Base-by-base conservation (phyloP, 352 stramenopile species). In the Phytophthora vignae region DNA sequence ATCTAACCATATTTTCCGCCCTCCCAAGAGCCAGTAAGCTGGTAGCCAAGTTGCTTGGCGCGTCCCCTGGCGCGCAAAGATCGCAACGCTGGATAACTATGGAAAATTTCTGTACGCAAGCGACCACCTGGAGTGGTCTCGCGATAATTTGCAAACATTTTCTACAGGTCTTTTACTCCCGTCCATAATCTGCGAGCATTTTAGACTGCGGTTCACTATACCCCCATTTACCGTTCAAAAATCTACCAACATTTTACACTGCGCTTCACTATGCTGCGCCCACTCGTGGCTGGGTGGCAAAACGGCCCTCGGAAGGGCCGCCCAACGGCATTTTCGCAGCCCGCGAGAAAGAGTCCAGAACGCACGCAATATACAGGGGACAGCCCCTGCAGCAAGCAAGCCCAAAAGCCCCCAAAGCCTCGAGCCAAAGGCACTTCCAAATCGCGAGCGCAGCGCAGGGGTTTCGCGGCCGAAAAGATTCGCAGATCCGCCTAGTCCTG, bases 381-480 rank as follows among this genome's bases (percentile, higher is more conserved):
- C 60, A 65, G 46, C 31, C 61, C 22, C 38, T 17, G 11, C 19
- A 25, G 14, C 29, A 49, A 38, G 52, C 50, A 53, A 53, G 15
- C 14, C 7, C 15, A 8, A 17, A 8, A 36, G 12, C 27, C 22
- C 22, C 22, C 22, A 27, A 27, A 27, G 22, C 4, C 14, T 25
- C 21, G 40, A 66, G 59, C 9, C 36, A 44, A 44, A 44, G 36
- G 15, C 55, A 64, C 22, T 72, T 63, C 48, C 19, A 22, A 57
- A 58, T 65, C 59, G 60, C 38, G 38, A 44, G 15, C 15, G 27
- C 54, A 17, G 27, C 27, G 22, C 55, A 65, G 56, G 54, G 38
- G 71, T 78, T 74, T 71, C 61, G 54, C 48, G 56, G 14, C 68
- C 55, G 55, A 44, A 79, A 76, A 78, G 72, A 79, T 78, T 53